Evolutionary conservation across 1,139 yeast genomes (phyloP), one percentile per base, ranked within the genome.

Genomic region (Eremothecium gossypii): DNA sequence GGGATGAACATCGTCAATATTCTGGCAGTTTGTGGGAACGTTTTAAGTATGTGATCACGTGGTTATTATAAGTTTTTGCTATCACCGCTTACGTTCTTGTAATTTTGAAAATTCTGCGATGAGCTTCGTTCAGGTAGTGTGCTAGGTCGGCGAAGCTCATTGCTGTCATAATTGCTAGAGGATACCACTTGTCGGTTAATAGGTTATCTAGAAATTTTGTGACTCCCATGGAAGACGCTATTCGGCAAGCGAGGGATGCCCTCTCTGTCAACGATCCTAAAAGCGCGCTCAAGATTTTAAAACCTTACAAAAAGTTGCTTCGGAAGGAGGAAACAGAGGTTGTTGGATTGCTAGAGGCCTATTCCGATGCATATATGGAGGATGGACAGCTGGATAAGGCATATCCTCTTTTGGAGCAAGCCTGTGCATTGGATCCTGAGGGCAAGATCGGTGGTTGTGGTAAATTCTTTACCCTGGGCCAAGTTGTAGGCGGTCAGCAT

Each of bases 381-480:
- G 70, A 71, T 44, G 86, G 87, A 46, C 78, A 83, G 49, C 75
- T 89, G 41, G 93, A 84, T 50, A 70, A 72, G 44, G 96, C 96
- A 0, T 84, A 79, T 58, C 73, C 77, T 5, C 67, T 78, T 20
- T 68, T 89, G 39, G 63, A 64, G n/a, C 66, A 65, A 41, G 79
- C 89, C 1, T 79, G 91, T 46, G 74, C 76, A 49, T 49, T 81
- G 41, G 97, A 89, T 60, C 78, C 84, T 5, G 63, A 68, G 1
- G 95, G 84, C 1, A 51, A 62, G 1, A 54, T 64, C 39, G 94
- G 91, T 1, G 63, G 64, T 3, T 74, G 74, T 33, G 95, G 85
- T 58, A 89, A 89, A 65, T 89, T 83, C 58, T 71, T 91, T 45
- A 86, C 91, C 65, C 68, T 89, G 51, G 99, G 96, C 1, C 98